phyloP scores from a whole-genome alignment of 1,139 yeast genomes.

The Taiozyma onychis region DNA sequence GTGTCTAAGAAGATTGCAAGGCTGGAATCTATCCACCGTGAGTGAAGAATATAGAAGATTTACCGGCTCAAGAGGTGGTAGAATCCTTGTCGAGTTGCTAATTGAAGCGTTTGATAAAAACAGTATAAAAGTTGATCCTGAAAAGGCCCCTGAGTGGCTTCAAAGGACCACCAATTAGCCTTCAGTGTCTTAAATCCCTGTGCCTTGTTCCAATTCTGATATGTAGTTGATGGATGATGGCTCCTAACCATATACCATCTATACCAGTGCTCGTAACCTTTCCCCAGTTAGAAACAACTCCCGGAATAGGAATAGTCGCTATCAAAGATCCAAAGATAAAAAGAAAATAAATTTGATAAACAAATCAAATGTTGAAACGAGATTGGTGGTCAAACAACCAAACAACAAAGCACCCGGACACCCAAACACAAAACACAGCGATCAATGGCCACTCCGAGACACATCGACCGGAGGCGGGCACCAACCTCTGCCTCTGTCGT shows the following conservation, averaged over 20 bases:
- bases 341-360: neutral
- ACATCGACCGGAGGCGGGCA: neutral
- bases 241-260: too few relatives aligned
- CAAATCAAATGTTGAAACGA: neutral
- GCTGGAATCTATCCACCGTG: constrained; percentile 92
- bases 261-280: neutral
- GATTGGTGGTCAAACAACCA: too few relatives aligned
- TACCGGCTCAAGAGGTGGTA: constrained; percentile 88
- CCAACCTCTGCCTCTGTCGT: neutral
- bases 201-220: too few relatives aligned
- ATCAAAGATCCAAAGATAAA: too few relatives aligned
- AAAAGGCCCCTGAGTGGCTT: constrained; percentile 46
- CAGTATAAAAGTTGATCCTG: constrained; percentile 45
- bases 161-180: constrained; percentile 1
- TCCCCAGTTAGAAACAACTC: neutral
- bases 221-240: too few relatives aligned
- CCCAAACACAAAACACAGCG: too few relatives aligned
- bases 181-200: too few relatives aligned
- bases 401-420: too few relatives aligned
- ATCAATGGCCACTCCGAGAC: neutral
- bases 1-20: constrained; percentile 82
- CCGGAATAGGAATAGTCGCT: too few relatives aligned
- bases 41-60: constrained; percentile 92
- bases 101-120: constrained; percentile 72
- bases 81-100: constrained; percentile 83